These are phyloP conservation scores for Xylaria sp. DNA, from an alignment of 2,329 filamentous ascomycete genomes.

Conservation along the genomic window DNA sequence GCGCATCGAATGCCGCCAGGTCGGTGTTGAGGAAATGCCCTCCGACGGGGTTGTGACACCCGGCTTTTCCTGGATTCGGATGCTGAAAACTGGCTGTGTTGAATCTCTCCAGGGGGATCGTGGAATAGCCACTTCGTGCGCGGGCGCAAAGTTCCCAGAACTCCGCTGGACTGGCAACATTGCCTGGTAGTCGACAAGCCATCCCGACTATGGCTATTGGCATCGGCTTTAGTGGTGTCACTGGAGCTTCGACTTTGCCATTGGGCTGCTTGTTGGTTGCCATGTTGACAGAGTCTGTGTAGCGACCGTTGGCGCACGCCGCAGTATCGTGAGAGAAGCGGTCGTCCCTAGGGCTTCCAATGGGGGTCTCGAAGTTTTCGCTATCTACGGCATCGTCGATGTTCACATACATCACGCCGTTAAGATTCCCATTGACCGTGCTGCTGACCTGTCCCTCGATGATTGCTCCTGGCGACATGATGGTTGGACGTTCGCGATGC, in stretches of 20 bases:
- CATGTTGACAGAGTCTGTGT: slow-evolving; percentile 22
- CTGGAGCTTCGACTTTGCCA: slow-evolving; percentile 2
- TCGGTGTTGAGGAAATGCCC: slow-evolving; percentile 41
- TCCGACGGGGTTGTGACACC: slow-evolving; percentile 33
- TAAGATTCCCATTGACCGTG: slow-evolving; percentile 16
- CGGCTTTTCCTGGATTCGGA: slow-evolving; percentile 35
- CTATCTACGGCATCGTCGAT: slow-evolving; percentile 4
- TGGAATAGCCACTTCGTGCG: slow-evolving; percentile 34
- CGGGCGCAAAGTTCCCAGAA: slow-evolving; percentile 38
- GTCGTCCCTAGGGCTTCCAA: slow-evolving; percentile 9
- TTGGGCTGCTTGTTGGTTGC: slow-evolving; percentile 12
- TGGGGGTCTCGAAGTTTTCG: slow-evolving; percentile 11
- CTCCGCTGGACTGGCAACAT: slow-evolving; percentile 33
- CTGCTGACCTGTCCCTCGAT: slow-evolving; percentile 27
- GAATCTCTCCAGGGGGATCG: slow-evolving; percentile 41
- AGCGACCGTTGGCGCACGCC: slow-evolving; percentile 17
- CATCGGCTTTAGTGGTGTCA: slow-evolving; percentile 14
- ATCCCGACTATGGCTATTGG: slow-evolving; percentile 36
- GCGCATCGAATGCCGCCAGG: slow-evolving; percentile 44
- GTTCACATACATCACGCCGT: slow-evolving; percentile 18
- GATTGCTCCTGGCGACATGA: slow-evolving; percentile 31
- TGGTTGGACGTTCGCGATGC: slow-evolving; percentile 22
- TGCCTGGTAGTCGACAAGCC: slow-evolving; percentile 35
- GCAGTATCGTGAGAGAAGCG: slow-evolving; percentile 3
- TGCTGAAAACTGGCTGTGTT: slow-evolving; percentile 34